Percentiles rank a stretch among this genome's conserved stretches.
These are phyloP conservation scores for Papiliotrema laurentii DNA, from an alignment of 1,284 basidiomycete species.

Conservation along the genomic window DNA sequence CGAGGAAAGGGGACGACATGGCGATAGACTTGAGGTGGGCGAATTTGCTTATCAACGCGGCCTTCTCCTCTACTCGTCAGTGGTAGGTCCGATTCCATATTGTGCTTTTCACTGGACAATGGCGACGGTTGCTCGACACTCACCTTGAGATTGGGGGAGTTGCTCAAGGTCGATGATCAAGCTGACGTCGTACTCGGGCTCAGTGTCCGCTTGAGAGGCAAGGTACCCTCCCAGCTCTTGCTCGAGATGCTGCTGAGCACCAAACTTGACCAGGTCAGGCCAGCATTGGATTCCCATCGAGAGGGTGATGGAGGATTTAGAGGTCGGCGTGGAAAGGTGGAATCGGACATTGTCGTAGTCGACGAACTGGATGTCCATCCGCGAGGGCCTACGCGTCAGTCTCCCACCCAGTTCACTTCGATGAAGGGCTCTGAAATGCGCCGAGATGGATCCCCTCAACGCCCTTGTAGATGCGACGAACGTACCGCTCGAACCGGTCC, in stretches of 20 bases:
- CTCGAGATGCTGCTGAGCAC: conserved; percentile 73
- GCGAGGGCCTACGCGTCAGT: conserved; percentile 61
- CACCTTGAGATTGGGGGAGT: conserved; percentile 72
- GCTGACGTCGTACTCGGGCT: conserved; percentile 85
- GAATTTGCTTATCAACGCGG: conserved; percentile 73
- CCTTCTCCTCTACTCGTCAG: conserved; percentile 61
- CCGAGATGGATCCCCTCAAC: background rate
- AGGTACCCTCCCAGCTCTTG: conserved; percentile 75
- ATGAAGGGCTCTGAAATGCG: background rate
- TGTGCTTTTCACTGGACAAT: too few relatives aligned
- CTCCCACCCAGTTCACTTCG: background rate
- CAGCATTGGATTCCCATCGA: conserved; percentile 98
- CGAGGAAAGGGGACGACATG: conserved; percentile 90
- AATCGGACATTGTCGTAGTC: conserved; percentile 98
- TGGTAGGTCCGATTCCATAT: background rate
- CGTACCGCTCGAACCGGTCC: conserved; percentile 85
- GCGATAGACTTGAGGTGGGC: conserved; percentile 90
- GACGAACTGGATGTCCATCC: conserved; percentile 91
- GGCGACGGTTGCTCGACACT: conserved; percentile 38
- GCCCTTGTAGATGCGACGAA: conserved; percentile 5
- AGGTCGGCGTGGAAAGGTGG: conserved; percentile 80
- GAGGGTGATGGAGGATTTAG: conserved; percentile 70
- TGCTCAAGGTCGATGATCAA: conserved; percentile 82
- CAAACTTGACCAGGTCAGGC: conserved; percentile 84
- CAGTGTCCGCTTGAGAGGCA: conserved; percentile 50